Evolutionary conservation across 306 rosid species (phyloP).

Genomic region (Ormosia semicastrata): DNA sequence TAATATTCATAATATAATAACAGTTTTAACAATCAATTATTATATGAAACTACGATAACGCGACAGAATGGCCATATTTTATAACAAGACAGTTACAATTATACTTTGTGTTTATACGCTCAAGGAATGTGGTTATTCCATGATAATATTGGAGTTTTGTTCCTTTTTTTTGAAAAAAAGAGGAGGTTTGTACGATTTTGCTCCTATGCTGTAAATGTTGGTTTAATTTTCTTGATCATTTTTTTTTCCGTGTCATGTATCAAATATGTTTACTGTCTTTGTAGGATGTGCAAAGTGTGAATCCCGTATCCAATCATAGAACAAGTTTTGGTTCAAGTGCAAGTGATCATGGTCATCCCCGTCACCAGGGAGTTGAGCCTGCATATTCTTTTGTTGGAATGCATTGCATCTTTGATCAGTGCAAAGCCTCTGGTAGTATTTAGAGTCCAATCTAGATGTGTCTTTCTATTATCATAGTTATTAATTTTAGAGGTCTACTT

Average conservation of each 20-base stretch:
- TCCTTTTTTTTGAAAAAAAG: background rate
- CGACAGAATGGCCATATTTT: background rate
- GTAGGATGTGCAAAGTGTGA: conserved; percentile 67
- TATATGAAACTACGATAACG: background rate
- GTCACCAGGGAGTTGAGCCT: conserved; percentile 54
- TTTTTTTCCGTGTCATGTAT: conserved; percentile 2
- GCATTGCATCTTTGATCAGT: conserved; percentile 96
- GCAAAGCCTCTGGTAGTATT: conserved; percentile 80
- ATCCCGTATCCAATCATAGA: conserved; percentile 62
- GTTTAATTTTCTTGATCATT: conserved; percentile 14
- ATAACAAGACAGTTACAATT: background rate
- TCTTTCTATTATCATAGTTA: conserved; percentile 1
- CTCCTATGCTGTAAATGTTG: background rate
- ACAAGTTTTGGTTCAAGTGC: conserved; percentile 73
- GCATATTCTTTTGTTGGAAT: conserved; percentile 95
- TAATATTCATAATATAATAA: background rate
- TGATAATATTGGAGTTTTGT: conserved; percentile 1
- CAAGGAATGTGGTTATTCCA: background rate
- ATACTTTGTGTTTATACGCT: conserved; percentile 10
- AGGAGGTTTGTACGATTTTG: background rate
- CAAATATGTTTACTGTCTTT: conserved; percentile 14
- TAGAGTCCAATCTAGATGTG: conserved; percentile 17
- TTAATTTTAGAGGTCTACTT: background rate
- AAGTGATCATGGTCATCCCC: conserved; percentile 69
- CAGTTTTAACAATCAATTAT: too few relatives aligned